Percentiles rank a stretch among this genome's conserved stretches.
These are phyloP conservation scores for Globisporangium nagaii DNA, from an alignment of 352 stramenopile species.

Conservation along the genomic window DNA sequence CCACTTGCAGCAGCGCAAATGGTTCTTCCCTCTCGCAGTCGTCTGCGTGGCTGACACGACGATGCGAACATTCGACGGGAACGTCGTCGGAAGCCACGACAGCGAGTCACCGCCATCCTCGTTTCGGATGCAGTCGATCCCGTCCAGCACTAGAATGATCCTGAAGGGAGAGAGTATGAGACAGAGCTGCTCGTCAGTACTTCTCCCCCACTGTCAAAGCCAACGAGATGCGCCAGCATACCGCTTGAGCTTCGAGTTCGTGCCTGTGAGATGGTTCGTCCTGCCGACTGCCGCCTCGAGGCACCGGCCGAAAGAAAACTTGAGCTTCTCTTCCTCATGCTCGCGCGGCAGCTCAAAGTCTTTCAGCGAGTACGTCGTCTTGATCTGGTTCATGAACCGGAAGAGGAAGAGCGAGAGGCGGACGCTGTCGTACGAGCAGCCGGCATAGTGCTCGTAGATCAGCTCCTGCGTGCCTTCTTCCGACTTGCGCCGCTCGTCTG, in stretches of 20 bases:
- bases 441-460: constrained; percentile 78
- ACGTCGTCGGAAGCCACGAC: constrained; percentile 75
- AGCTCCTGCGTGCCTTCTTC: constrained; percentile 38
- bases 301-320: constrained; percentile 76
- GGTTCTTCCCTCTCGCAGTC: constrained; percentile 13
- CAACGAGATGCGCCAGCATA: too few species aligned
- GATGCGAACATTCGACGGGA: constrained; percentile 62
- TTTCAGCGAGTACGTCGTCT: constrained; percentile 55
- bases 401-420: constrained; percentile 81
- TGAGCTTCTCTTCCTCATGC: constrained; percentile 83
- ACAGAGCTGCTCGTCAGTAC: too few species aligned
- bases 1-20: constrained; percentile 33
- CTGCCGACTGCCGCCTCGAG: constrained; percentile 61
- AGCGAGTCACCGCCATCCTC: constrained; percentile 80
- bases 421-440: constrained; percentile 81
- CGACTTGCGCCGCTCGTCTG: constrained; percentile 30
- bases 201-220: too few species aligned
- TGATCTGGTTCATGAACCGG: constrained; percentile 77
- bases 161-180: constrained; percentile 9
- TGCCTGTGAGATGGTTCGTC: constrained; percentile 21
- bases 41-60: constrained; percentile 63
- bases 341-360: constrained; percentile 79
- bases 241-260: constrained; percentile 34
- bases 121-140: constrained; percentile 75
- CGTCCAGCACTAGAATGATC: constrained; percentile 76